Evolutionary conservation across 1,139 yeast genomes (phyloP).

Genomic region (Debaryomycetaceae sp.): DNA sequence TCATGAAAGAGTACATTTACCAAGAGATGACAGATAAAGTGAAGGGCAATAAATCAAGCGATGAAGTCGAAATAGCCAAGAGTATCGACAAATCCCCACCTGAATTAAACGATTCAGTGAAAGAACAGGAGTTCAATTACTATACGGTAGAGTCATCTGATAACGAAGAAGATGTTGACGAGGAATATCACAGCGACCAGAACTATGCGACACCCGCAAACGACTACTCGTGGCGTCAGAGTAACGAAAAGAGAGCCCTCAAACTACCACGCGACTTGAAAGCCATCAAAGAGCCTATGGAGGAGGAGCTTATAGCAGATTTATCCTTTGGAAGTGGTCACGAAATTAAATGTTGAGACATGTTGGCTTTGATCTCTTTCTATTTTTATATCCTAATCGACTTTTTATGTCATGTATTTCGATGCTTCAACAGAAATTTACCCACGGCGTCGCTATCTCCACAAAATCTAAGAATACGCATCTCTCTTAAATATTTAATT

Average conservation of each 20-base stretch:
- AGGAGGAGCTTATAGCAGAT: constrained; percentile 10
- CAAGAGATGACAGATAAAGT: background rate
- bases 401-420: background rate
- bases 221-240: constrained; percentile 7
- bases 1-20: constrained; percentile 10
- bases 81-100: constrained; percentile 6
- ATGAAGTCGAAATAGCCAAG: constrained; percentile 1
- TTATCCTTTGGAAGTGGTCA: constrained; percentile 15
- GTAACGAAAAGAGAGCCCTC: background rate
- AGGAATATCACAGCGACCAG: background rate
- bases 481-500: background rate
- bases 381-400: background rate
- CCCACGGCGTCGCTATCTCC: background rate
- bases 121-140: constrained; percentile 5
- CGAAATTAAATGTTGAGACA: constrained; percentile 11
- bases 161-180: constrained; percentile 5
- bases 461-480: background rate
- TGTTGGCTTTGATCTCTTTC: background rate
- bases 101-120: constrained; percentile 6
- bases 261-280: constrained; percentile 3
- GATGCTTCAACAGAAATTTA: background rate
- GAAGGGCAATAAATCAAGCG: background rate
- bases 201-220: background rate
- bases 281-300: constrained; percentile 6
- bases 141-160: constrained; percentile 5